Evolutionary conservation across 2,329 filamentous ascomycete genomes (phyloP), one percentile per base, ranked within the genome.

Genomic region (Aspergillus fijiensis): DNA sequence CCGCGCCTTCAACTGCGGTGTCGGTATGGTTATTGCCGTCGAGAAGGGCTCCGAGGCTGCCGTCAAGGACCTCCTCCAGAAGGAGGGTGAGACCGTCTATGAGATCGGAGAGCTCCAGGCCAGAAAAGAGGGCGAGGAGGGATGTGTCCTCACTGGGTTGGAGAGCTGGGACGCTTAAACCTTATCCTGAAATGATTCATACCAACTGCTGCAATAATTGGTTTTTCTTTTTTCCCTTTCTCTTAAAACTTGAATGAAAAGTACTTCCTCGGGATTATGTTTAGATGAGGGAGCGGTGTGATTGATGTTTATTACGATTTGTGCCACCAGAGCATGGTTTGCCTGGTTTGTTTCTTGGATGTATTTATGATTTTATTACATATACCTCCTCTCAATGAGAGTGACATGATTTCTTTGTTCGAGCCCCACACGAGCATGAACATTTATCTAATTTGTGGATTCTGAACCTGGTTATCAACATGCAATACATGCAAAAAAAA

Each of bases 21-120:
- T 99, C 49, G 95, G 95, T 51, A 98, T 99, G 93, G 90, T 97
- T 5, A 82, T 93, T 31, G 92, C 92, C 5, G 91, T 97, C 2
- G 85, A 84, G 29, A 80, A 84, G 58, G 82, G 80, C 35, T 84
- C 89, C 66, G 90, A 82, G 1, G 82, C 85, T 5, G 80, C 82
- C 42, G 87, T 91, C 2, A 80, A 81, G 21, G 76, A 80, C 55
- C 79, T 85, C 49, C 79, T 97, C 23, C 81, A 87, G 69, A 81
- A 79, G 27, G 82, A 85, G 50, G 91, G 91, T 16, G 93, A 97
- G 82, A 88, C 81, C 60, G 91, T 96, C 3, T 92, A 85, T 72
- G 83, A 79, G 27, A 87, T 98, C 62, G 95, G 94, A 16, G 84
- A 81, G 70, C 80, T 99, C 64, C 83, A 89, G 47, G 76, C 82